A percentile compares a stretch with the other conserved stretches of the same genome.
Evolutionary conservation across 352 stramenopile genomes (phyloP).

Genomic region (Phytophthora podocarpi): DNA sequence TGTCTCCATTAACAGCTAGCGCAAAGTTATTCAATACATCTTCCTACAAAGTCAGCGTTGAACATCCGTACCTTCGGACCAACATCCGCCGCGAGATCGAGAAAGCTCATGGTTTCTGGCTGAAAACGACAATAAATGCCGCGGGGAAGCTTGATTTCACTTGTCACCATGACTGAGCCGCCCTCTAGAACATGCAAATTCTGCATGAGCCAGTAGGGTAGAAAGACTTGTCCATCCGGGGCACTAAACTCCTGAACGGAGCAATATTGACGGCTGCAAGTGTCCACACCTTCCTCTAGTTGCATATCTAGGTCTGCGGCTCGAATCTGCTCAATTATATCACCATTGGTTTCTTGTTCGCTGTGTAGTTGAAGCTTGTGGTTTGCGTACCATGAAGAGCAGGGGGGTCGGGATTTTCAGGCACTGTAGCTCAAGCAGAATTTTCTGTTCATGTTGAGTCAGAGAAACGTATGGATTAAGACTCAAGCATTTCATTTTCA

Average conservation of each 20-base stretch:
- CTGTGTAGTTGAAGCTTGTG: background rate
- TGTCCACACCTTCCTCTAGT: background rate
- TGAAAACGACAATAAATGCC: constrained; percentile 66
- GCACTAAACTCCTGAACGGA: constrained; percentile 73
- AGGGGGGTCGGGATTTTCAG: constrained; percentile 59
- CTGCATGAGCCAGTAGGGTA: constrained; percentile 80
- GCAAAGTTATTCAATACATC: background rate
- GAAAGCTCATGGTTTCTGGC: constrained; percentile 49
- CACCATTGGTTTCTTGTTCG: background rate
- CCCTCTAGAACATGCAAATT: constrained; percentile 52
- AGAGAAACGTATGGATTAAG: background rate
- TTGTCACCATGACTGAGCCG: constrained; percentile 41
- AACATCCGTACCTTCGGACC: constrained; percentile 51
- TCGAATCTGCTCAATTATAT: constrained; percentile 3
- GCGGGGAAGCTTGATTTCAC: constrained; percentile 34
- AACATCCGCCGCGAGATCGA: constrained; percentile 57
- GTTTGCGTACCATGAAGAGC: constrained; percentile 47
- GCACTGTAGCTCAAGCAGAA: constrained; percentile 59
- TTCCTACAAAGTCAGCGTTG: background rate
- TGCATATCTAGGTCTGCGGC: constrained; percentile 21
- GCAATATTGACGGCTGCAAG: constrained; percentile 45
- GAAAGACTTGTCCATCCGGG: constrained; percentile 52
- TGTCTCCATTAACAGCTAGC: constrained; percentile 59
- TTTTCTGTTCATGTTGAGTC: constrained; percentile 34
- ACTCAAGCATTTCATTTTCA: background rate